A percentile compares a stretch with the other conserved stretches of the same genome.
Evolutionary conservation across 495 filamentous ascomycete genomes (phyloP).

Genomic region (Neurospora sp.): DNA sequence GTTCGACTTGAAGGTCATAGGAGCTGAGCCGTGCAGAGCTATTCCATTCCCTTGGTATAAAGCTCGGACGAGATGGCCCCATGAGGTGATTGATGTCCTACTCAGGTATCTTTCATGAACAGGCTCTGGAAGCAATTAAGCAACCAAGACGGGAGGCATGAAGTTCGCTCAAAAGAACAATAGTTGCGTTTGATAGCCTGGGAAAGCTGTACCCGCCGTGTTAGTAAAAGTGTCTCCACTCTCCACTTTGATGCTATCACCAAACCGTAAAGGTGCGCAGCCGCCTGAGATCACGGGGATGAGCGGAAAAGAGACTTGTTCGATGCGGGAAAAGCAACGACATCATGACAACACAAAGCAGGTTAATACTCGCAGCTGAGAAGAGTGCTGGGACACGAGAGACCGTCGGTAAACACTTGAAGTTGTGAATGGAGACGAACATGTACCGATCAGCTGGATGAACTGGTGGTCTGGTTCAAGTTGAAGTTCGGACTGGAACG

Average conservation of each 20-base stretch:
- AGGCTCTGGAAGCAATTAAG: background rate
- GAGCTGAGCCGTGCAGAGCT: background rate
- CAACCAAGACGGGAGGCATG: background rate
- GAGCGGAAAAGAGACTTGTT: background rate
- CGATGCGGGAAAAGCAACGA: background rate
- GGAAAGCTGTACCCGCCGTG: background rate
- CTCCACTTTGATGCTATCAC: background rate
- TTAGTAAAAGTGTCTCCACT: background rate
- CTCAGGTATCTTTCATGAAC: background rate
- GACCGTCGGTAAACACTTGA: background rate
- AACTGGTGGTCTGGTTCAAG: background rate
- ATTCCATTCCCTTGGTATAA: background rate
- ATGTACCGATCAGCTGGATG: background rate
- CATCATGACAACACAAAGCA: background rate
- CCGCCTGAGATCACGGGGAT: background rate
- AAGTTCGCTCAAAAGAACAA: background rate
- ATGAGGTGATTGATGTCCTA: background rate
- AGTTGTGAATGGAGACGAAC: background rate
- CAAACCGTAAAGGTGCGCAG: background rate
- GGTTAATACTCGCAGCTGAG: too few relatives aligned
- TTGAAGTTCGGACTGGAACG: background rate
- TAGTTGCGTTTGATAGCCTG: background rate
- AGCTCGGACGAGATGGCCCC: background rate
- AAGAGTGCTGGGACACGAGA: too few relatives aligned
- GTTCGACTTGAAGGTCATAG: background rate